Conservation (phyloP, 495 filamentous ascomycete species). For the Aspergillus saccharolyticus region DNA sequence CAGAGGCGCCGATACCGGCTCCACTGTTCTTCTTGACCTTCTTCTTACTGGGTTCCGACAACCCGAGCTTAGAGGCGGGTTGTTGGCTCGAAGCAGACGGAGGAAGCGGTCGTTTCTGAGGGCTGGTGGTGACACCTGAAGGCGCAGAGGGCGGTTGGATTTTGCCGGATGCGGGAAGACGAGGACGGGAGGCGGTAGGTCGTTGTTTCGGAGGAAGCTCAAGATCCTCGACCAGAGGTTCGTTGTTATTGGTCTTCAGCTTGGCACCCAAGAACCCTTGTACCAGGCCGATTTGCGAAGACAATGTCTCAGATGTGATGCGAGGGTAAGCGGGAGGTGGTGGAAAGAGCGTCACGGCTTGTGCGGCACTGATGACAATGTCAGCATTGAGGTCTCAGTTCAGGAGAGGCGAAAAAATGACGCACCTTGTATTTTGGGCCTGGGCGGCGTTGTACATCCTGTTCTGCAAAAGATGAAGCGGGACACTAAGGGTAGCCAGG, state of each 20-base stretch:
- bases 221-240: constrained; percentile 88
- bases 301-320: constrained; percentile 71
- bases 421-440: constrained; percentile 62
- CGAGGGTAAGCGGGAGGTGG: constrained; percentile 70
- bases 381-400: constrained; percentile 10
- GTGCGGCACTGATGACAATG: constrained; percentile 27
- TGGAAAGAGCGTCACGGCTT: constrained; percentile 44
- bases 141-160: constrained; percentile 49
- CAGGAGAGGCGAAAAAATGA: constrained; percentile 15
- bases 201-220: constrained; percentile 89
- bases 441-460: constrained; percentile 78
- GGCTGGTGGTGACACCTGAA: constrained; percentile 48
- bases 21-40: constrained; percentile 46
- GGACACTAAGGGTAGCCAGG: constrained; percentile 78
- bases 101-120: constrained; percentile 73
- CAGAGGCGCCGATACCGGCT: constrained; percentile 25
- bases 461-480: constrained; percentile 88
- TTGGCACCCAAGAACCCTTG: constrained; percentile 87
- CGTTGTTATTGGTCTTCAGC: constrained; percentile 72
- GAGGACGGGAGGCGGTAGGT: constrained; percentile 64
- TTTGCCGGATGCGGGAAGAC: constrained; percentile 91
- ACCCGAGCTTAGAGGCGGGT: constrained; percentile 20
- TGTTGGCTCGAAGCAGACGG: constrained; percentile 15
- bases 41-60: constrained; percentile 43
- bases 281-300: constrained; percentile 75